Conservation (phyloP, 768 basidiomycete genomes). For the Lanmaoa pseudosensibilis region DNA sequence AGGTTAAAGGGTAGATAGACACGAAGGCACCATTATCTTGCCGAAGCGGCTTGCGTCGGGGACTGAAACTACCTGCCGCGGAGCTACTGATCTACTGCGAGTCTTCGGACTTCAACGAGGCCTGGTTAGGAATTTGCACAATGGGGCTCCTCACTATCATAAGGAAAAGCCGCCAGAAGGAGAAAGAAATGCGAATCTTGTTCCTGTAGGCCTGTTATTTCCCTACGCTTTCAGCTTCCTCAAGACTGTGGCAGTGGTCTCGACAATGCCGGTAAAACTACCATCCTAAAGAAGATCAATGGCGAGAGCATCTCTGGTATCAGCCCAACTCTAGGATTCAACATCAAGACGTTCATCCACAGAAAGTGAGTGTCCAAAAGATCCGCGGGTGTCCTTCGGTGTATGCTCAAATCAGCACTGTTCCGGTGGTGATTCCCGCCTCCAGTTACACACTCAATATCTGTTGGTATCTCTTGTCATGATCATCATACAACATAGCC, state of each 20-base stretch:
- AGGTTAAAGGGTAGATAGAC: neutral
- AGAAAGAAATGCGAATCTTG: constrained; percentile 93
- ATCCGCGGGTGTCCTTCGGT: constrained; percentile 17
- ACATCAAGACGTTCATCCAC: constrained; percentile 95
- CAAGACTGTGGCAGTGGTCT: constrained; percentile 64
- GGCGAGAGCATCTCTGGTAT: constrained; percentile 87
- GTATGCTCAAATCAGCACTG: constrained; percentile 18
- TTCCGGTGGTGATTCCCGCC: constrained; percentile 28
- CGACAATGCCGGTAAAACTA: constrained; percentile 99
- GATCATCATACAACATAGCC: constrained; percentile 47
- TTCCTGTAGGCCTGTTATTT: constrained; percentile 65
- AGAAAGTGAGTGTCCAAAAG: constrained; percentile 61
- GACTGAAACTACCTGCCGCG: constrained; percentile 12
- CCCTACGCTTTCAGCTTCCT: constrained; percentile 11
- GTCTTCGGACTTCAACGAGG: neutral
- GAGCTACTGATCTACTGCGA: neutral
- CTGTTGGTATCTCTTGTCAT: constrained; percentile 30
- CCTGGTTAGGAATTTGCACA: neutral
- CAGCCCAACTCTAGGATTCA: constrained; percentile 95
- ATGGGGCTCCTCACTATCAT: constrained; percentile 98
- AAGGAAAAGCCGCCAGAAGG: constrained; percentile 91
- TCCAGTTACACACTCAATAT: constrained; percentile 45
- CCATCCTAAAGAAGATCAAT: constrained; percentile 92
- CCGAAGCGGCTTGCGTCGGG: constrained; percentile 15
- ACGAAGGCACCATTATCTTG: constrained; percentile 10